Evolutionary conservation across 768 basidiomycete species (phyloP), one percentile per base, ranked within the genome.

Genomic region (Suillus alpinus): DNA sequence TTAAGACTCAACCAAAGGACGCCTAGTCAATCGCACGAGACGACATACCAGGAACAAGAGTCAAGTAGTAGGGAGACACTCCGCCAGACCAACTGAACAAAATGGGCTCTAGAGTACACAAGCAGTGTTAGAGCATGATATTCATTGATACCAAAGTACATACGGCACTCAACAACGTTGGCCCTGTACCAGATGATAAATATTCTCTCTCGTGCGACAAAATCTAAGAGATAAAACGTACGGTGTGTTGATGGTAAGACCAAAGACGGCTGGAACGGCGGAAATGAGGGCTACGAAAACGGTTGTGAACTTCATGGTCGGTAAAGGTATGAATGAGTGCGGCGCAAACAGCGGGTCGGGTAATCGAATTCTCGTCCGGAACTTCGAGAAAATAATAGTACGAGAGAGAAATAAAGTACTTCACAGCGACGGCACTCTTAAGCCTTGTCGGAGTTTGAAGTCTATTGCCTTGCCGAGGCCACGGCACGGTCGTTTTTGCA

Each of bases 161-260:
- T 63, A 87, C 87, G 71, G 65, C 88, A 91, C 61, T 76, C 67
- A 1, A 81, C 79, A 13, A 80, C 72, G 56, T 58, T 72, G 26
- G 68, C 2, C 31, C 85, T 85, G 31, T 9, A 26, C 4, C 39
- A 18, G 7, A 26, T 1, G 6, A 31, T 65, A 37, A 64, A 46
- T 16, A 2, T 13, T 8, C 14, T 20, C 16, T 6, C 23, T 26
- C 51, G 59, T 50, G 55, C 37, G 68, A 68, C 50, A 10, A 5
- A 4, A 32, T 20, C 43, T 4, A 16, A 60, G 18, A 55, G 14
- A 60, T 14, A 56, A 62, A 43, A 81, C 88, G 63, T 68, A 90
- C 89, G 88, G 85, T 1, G 88, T 87, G 72, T 91, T 84, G 68
- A 91, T 75, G n/a, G 79, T 84, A 68, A 87, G 66, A 55, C 64